phyloP scores from a whole-genome alignment of 1,284 basidiomycete genomes.

The Ustilago xerochloae region DNA sequence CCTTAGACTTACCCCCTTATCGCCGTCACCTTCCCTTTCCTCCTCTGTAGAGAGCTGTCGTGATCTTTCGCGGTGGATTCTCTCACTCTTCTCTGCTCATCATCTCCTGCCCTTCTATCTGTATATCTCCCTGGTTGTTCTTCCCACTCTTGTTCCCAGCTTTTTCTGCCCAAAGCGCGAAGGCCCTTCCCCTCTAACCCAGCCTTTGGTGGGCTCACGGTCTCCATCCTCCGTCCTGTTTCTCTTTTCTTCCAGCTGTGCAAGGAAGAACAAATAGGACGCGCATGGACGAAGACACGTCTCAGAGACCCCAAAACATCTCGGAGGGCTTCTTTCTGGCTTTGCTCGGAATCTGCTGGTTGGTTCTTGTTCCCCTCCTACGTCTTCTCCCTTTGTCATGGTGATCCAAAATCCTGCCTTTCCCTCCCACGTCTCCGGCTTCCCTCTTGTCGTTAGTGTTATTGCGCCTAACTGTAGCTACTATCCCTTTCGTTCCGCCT shows the following conservation, averaged over 20 bases:
- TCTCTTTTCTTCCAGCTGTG: background rate
- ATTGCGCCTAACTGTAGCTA: constrained; percentile 6
- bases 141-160: constrained; percentile 23
- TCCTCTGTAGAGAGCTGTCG: background rate
- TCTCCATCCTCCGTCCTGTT: constrained; percentile 7
- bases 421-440: background rate
- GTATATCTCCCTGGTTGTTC: background rate
- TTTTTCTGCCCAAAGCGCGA: constrained; percentile 49
- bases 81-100: background rate
- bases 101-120: background rate
- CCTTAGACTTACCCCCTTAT: too few relatives aligned
- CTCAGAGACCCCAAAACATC: constrained; percentile 33
- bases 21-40: background rate
- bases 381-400: background rate
- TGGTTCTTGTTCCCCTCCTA: constrained; percentile 13
- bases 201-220: constrained; percentile 38
- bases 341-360: constrained; percentile 46
- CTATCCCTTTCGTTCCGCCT: constrained; percentile 5
- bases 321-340: constrained; percentile 8
- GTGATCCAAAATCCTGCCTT: background rate
- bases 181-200: background rate
- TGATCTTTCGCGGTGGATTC: too few relatives aligned
- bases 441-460: background rate
- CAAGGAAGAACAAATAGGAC: background rate
- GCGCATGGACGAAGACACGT: constrained; percentile 20